Conservation (phyloP, 169 alveolate species). For the Plasmodium gaboni region DNA sequence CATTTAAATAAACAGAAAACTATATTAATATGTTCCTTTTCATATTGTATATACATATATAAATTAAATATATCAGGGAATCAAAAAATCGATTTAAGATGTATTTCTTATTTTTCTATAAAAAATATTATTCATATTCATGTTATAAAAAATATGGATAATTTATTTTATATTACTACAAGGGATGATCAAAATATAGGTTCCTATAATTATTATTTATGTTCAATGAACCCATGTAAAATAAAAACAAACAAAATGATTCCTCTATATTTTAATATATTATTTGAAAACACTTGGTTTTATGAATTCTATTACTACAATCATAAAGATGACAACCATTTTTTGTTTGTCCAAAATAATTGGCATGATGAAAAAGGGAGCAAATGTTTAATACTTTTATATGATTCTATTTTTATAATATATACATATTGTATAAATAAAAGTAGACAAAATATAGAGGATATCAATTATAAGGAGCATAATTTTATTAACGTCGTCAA, state of each 20-base stretch:
- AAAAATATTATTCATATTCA: constrained; percentile 22
- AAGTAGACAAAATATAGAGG: no score
- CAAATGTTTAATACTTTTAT: constrained; percentile 9
- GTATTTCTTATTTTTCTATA: constrained; percentile 9
- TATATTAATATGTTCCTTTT: constrained; percentile 16
- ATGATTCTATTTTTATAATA: constrained; percentile 18
- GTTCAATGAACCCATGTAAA: constrained; percentile 14
- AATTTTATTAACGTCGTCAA: no score
- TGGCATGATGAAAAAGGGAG: neutral
- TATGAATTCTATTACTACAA: constrained; percentile 15
- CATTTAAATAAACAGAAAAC: constrained; percentile 27
- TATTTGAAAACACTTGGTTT: constrained; percentile 23
- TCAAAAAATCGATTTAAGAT: constrained; percentile 39
- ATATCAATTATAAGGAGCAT: no score
- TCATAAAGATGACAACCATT: neutral
- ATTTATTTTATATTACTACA: constrained; percentile 37
- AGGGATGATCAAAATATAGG: constrained; percentile 16
- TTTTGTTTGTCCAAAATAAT: constrained; percentile 7
- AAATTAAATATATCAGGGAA: constrained; percentile 34
- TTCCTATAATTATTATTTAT: constrained; percentile 16
- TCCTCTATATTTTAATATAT: constrained; percentile 9
- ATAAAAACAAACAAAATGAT: constrained; percentile 24
- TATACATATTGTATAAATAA: constrained; percentile 26
- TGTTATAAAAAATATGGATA: constrained; percentile 29
- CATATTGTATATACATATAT: constrained; percentile 18